Base-by-base conservation (phyloP, 164 flowering plant genomes). In the Magnolia kwangsiensis region DNA sequence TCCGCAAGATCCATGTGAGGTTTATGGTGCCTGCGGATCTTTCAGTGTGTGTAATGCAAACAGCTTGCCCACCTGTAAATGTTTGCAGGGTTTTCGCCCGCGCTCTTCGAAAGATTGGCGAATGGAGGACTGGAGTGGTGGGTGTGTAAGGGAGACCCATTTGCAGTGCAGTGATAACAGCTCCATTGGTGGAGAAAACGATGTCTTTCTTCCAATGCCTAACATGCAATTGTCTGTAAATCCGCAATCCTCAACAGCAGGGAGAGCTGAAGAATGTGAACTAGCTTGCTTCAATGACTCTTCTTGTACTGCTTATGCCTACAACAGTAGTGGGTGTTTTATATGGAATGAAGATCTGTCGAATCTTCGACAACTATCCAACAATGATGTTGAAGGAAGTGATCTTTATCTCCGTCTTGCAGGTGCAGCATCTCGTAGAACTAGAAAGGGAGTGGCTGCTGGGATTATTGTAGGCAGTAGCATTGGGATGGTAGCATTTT, bases 251-350 rank as follows among this genome's bases (percentile, higher is more conserved):
- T 37, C 50, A 18, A n/a, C 45, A 8, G 70, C 31, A 1, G 19
- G 11, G 8, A 74, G 73, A 49, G 74, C 74, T 7, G 61, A 69
- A 18, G 51, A 55, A 8, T 77, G 79, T 50, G 67, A 74, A 74
- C 55, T 55, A 50, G 75, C 74, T 64, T 80, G 82, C 72, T 70
- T 70, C 11, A 21, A n/a, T 27, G 61, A 77, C 50, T 77, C 80
- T 51, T 80, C 80, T 63, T 80, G 80, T 50, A 29, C 58, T 50
- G 82, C 75, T 11, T 80, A 80, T 63, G 23, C 76, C 50, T 80
- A 72, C 59, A 19, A 21, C 4, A n/a, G 67, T 4, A 3, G 27
- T 31, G 19, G 58, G 21, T 37, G 76, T 45, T 58, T 31, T 7
- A 61, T 29, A 18, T 61, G 73, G 67, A 58, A 3, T 51, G 29